Conservation (phyloP, 768 basidiomycete genomes). For the Russula sp. region DNA sequence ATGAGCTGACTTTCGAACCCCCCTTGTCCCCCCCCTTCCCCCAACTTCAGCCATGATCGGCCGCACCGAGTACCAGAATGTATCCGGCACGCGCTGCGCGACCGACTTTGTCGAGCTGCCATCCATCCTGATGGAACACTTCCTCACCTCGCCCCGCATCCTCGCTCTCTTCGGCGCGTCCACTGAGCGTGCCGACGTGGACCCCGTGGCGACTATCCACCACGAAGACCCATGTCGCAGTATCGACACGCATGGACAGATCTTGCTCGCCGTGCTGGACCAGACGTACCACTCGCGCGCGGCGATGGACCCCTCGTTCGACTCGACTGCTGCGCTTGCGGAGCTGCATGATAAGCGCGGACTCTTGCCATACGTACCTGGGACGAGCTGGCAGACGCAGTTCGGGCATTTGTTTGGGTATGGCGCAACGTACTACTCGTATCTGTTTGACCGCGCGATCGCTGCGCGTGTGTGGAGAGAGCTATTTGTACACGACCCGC, state of each 20-base stretch:
- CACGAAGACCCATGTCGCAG: constrained; percentile 70
- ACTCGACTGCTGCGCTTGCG: constrained; percentile 63
- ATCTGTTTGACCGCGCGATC: constrained; percentile 93
- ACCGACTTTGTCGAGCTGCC: constrained; percentile 98
- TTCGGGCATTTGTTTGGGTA: constrained; percentile 96
- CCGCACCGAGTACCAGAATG: constrained; percentile 94
- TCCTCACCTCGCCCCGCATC: constrained; percentile 77
- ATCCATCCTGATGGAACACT: constrained; percentile 98
- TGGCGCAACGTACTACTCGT: constrained; percentile 96
- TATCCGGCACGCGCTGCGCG: constrained; percentile 93
- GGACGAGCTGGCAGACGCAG: constrained; percentile 91
- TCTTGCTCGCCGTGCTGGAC: constrained; percentile 82
- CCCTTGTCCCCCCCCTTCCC: neutral
- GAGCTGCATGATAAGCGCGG: constrained; percentile 55
- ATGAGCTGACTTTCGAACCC: neutral
- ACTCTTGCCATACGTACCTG: constrained; percentile 76
- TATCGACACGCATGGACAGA: constrained; percentile 88
- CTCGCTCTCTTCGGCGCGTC: constrained; percentile 67
- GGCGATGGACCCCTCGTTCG: constrained; percentile 50
- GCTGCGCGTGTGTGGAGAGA: constrained; percentile 85
- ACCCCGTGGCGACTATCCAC: constrained; percentile 54
- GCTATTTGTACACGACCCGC: constrained; percentile 61
- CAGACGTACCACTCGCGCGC: constrained; percentile 81
- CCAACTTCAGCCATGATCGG: constrained; percentile 83
- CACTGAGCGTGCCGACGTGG: constrained; percentile 25